A percentile compares a stretch with the other conserved stretches of the same genome.
phyloP scores from a whole-genome alignment of 73 alveolate genomes.

The Uronychia binucleata region DNA sequence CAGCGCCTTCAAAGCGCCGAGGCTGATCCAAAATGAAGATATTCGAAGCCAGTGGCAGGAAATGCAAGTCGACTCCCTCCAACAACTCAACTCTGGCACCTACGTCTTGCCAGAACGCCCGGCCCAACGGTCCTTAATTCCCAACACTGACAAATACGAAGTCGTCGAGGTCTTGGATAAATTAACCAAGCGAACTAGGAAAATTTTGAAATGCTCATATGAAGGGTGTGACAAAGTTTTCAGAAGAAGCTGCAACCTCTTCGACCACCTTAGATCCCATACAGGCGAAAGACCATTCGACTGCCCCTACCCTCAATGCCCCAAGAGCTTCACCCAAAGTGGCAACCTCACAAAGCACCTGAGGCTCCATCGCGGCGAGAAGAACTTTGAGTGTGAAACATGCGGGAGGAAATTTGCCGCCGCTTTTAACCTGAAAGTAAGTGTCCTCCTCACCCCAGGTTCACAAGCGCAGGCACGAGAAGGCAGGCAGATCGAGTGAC shows the following conservation, averaged over 20 bases:
- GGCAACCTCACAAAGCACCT: slow-evolving; percentile 63
- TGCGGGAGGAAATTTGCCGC: background rate
- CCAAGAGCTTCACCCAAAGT: slow-evolving; percentile 65
- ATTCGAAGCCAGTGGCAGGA: too few species aligned
- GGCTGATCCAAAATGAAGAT: too few species aligned
- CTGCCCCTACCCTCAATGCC: slow-evolving; percentile 54
- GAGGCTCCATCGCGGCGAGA: slow-evolving; percentile 53
- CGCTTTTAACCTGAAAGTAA: background rate
- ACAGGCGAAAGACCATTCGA: slow-evolving; percentile 70
- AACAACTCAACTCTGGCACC: too few species aligned
- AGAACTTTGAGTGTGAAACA: background rate
- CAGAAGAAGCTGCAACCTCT: slow-evolving; percentile 52
- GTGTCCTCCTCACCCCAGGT: background rate
- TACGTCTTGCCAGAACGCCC: too few species aligned
- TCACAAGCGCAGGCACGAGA: background rate
- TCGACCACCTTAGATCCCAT: slow-evolving; percentile 64
- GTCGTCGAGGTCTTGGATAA: background rate
- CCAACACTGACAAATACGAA: background rate
- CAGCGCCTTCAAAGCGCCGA: too few species aligned
- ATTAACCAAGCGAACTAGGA: background rate
- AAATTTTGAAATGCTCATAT: slow-evolving; percentile 1
- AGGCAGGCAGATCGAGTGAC: too few species aligned
- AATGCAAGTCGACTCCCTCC: too few species aligned
- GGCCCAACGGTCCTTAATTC: too few species aligned
- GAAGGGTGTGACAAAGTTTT: slow-evolving; percentile 45